Evolutionary conservation across 2,329 filamentous ascomycete species (phyloP), one percentile per base, ranked within the genome.

Genomic region (Corynespora cassiicola): DNA sequence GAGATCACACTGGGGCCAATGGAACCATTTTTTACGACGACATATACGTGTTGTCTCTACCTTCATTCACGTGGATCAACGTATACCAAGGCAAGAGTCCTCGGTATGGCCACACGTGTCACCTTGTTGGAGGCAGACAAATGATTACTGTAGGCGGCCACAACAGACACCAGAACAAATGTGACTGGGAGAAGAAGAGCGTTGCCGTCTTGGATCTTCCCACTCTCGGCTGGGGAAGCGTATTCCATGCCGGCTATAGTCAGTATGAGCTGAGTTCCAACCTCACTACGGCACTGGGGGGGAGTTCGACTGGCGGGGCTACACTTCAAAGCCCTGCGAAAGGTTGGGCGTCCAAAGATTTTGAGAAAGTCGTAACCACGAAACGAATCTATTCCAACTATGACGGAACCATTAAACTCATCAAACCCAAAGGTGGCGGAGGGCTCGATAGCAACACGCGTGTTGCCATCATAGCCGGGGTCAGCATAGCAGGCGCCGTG

Each of bases 31-130:
- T 45, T 18, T 62, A 57, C n/a, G 75, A 76, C 36, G 72, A 76
- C 21, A 54, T 73, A 5, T 74, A 68, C 36, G 60, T 73, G 7
- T 58, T 75, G 36, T 73, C 71, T 1, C 33, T 77, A 2, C 74
- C 74, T 0, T 71, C 73, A 0, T 77, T 76, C 43, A 68, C 47
- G 4, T 76, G 75, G 74, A 65, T 65, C 7, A 63, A 67, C 25
- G 50, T 72, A 7, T 73, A 65, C 40, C 19, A 36, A 16, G 70
- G 70, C 2, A 41, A 54, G 4, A 56, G 50, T 6, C 66, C 71
- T 21, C 63, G 72, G 2, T 72, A 52, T 31, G 69, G 65, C 2
- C 71, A 74, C 31, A 70, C 65, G 2, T 75, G 73, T 41, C 71
- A 74, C 48, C 29, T 60, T n/a, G 62, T 64, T 6, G 65, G 63